These are phyloP conservation scores for Geranium rotundifolium DNA, from an alignment of 345 rosid genomes.

Conservation along the genomic window DNA sequence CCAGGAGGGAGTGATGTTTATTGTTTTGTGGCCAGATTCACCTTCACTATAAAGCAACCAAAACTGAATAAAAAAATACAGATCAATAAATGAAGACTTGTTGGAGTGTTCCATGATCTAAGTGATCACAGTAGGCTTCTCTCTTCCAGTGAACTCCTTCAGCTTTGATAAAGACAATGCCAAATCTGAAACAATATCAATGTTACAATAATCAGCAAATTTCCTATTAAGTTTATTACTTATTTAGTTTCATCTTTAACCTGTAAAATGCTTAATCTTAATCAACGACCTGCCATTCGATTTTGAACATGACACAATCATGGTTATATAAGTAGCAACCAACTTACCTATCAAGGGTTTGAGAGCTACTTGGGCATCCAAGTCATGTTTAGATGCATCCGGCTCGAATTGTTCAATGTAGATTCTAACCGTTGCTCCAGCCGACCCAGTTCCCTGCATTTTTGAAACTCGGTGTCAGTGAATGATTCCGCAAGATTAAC, in stretches of 20 bases:
- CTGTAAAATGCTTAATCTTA: no score
- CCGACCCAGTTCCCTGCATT: constrained; percentile 85
- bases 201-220: neutral
- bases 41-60: constrained; percentile 18
- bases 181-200: constrained; percentile 36
- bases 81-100: neutral
- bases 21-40: neutral
- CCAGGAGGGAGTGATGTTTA: neutral
- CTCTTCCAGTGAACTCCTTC: constrained; percentile 81
- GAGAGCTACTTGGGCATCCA: constrained; percentile 79
- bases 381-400: constrained; percentile 68
- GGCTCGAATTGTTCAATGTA: constrained; percentile 79
- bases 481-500: neutral
- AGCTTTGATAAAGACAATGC: constrained; percentile 80
- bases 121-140: constrained; percentile 93
- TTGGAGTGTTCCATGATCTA: constrained; percentile 4
- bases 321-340: constrained; percentile 4
- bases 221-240: no score
- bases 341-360: constrained; percentile 75
- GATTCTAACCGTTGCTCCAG: constrained; percentile 81
- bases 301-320: no score
- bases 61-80: constrained; percentile 20
- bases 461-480: neutral
- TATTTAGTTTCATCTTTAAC: no score
- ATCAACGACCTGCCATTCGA: no score